These are phyloP conservation scores for Trypanosoma scelopori DNA, from an alignment of 208 protist species.

Conservation along the genomic window DNA sequence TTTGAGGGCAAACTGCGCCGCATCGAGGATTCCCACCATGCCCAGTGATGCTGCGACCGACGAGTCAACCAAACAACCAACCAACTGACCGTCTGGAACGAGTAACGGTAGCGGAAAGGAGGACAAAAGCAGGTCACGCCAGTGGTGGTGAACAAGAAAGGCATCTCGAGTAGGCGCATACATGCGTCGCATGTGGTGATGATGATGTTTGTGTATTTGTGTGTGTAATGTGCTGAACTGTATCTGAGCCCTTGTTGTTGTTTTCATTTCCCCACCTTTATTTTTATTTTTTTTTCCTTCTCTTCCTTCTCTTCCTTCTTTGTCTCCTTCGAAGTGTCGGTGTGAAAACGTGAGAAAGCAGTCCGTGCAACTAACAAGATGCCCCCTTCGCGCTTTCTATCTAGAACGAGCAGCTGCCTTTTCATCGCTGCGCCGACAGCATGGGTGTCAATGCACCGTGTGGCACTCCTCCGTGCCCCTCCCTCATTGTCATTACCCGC, in stretches of 20 bases:
- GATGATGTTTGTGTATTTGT: too few relatives aligned
- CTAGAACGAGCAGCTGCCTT: conserved; percentile 3
- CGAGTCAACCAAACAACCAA: too few relatives aligned
- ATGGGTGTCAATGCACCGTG: conserved; percentile 1
- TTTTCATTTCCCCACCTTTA: too few relatives aligned
- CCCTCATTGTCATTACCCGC: neutral
- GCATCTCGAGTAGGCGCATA: too few relatives aligned
- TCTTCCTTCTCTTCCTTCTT: conserved; percentile 1
- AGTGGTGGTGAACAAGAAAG: too few relatives aligned
- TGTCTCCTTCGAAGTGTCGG: neutral
- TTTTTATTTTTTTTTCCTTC: too few relatives aligned
- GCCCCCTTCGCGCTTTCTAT: neutral
- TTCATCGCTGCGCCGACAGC: conserved; percentile 5
- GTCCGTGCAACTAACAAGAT: neutral
- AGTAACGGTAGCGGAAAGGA: neutral
- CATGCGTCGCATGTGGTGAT: too few relatives aligned
- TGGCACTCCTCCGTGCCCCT: conserved; percentile 6
- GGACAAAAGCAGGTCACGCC: too few relatives aligned
- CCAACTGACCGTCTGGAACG: neutral
- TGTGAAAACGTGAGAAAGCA: too few relatives aligned
- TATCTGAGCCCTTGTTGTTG: too few relatives aligned
- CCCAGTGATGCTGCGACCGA: neutral
- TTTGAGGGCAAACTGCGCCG: conserved; percentile 86
- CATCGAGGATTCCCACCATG: conserved; percentile 44
- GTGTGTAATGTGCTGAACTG: too few relatives aligned